Conservation (phyloP, 306 rosid genomes). For the Cyclanthera cordifolia region DNA sequence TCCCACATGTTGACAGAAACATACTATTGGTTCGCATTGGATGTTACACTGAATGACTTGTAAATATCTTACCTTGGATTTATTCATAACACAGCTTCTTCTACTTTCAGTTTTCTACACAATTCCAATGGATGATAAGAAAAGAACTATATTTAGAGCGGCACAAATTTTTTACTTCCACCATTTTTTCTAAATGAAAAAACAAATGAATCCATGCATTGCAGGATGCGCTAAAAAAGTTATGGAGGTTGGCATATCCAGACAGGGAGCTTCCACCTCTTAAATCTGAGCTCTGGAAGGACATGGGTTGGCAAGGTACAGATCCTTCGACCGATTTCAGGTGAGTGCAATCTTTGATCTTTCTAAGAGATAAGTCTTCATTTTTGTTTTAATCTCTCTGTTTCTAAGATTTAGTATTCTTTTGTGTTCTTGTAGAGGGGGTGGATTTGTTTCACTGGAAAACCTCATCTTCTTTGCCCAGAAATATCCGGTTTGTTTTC, state of each 20-base stretch:
- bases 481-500: constrained; percentile 64
- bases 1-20: background rate
- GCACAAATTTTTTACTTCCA: background rate
- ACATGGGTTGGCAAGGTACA: constrained; percentile 99
- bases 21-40: background rate
- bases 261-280: constrained; percentile 68
- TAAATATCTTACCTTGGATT: background rate
- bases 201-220: constrained; percentile 13
- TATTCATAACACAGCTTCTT: too few relatives aligned
- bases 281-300: constrained; percentile 89
- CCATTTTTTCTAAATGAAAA: background rate
- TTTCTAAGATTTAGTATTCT: background rate
- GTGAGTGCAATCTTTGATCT: constrained; percentile 24
- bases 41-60: background rate
- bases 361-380: background rate
- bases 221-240: constrained; percentile 66
- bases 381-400: background rate
- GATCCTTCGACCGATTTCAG: constrained; percentile 98
- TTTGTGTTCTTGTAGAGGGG: constrained; percentile 57
- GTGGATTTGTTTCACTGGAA: constrained; percentile 84
- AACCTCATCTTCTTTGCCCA: constrained; percentile 79
- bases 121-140: constrained; percentile 2
- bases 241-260: constrained; percentile 91
- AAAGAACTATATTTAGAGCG: background rate
- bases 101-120: background rate